Evolutionary conservation across 2,329 filamentous ascomycete species (phyloP).

Genomic region (Apiospora koreana): DNA sequence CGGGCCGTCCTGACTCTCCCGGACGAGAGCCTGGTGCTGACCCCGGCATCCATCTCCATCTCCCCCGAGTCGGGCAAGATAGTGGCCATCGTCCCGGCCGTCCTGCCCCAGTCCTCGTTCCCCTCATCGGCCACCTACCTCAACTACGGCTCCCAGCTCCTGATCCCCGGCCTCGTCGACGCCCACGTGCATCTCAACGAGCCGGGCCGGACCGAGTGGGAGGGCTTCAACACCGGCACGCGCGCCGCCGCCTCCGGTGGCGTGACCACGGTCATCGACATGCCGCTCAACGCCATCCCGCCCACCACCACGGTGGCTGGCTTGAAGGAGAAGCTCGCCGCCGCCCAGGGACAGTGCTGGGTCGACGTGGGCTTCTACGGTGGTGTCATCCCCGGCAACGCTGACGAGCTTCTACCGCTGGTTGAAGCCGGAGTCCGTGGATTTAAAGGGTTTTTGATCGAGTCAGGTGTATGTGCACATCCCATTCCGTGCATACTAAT

Average conservation of each 20-base stretch:
- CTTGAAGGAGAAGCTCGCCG: slow-evolving; percentile 81
- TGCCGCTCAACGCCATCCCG: slow-evolving; percentile 96
- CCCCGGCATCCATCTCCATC: slow-evolving; percentile 80
- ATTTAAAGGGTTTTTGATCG: slow-evolving; percentile 97
- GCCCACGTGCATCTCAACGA: slow-evolving; percentile 98
- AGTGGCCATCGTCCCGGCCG: slow-evolving; percentile 68
- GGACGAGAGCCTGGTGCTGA: slow-evolving; percentile 62
- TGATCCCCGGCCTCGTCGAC: slow-evolving; percentile 91
- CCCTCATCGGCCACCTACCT: slow-evolving; percentile 71
- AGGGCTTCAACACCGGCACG: slow-evolving; percentile 95
- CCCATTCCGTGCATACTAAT: no score
- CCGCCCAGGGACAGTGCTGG: slow-evolving; percentile 88
- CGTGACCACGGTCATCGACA: slow-evolving; percentile 95
- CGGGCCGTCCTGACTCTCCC: slow-evolving; percentile 77
- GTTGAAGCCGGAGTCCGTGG: slow-evolving; percentile 86
- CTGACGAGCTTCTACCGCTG: slow-evolving; percentile 73
- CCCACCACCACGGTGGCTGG: slow-evolving; percentile 88
- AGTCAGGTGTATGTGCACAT: slow-evolving; percentile 77
- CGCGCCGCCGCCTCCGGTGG: slow-evolving; percentile 92
- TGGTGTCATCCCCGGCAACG: slow-evolving; percentile 89
- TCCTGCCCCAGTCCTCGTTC: slow-evolving; percentile 77
- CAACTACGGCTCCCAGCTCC: slow-evolving; percentile 80
- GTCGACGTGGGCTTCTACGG: slow-evolving; percentile 99
- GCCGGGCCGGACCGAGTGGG: slow-evolving; percentile 96
- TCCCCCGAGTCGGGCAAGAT: slow-evolving; percentile 84